Evolutionary conservation across 768 basidiomycete species (phyloP).

Genomic region (Lenzites betulinus): DNA sequence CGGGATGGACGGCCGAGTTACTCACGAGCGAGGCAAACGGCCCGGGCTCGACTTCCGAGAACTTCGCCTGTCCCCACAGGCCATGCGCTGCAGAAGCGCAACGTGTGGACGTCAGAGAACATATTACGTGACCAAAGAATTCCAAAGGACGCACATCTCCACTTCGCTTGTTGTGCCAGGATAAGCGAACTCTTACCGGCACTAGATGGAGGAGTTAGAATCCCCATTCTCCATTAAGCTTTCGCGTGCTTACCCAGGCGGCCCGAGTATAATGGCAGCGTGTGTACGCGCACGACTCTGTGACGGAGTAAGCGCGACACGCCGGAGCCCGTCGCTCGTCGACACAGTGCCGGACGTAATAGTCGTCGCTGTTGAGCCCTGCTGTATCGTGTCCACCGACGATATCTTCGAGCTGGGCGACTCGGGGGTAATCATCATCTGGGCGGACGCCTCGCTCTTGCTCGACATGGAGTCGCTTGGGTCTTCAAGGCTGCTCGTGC

Average conservation of each 20-base stretch:
- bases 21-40: conserved; percentile 68
- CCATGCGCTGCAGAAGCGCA: conserved; percentile 46
- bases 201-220: conserved; percentile 31
- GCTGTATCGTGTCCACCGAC: conserved; percentile 7
- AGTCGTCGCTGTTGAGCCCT: conserved; percentile 20
- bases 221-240: neutral
- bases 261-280: conserved; percentile 61
- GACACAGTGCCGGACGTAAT: conserved; percentile 37
- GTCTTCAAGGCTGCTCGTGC: conserved; percentile 19
- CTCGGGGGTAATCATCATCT: conserved; percentile 18
- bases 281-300: conserved; percentile 51
- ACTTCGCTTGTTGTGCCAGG: conserved; percentile 68
- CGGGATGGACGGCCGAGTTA: neutral
- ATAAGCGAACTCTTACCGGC: conserved; percentile 79
- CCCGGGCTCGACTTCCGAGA: conserved; percentile 62
- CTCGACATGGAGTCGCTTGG: conserved; percentile 44
- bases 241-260: conserved; percentile 53
- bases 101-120: neutral
- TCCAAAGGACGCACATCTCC: conserved; percentile 52
- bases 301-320: conserved; percentile 46
- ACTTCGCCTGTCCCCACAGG: conserved; percentile 78
- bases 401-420: conserved; percentile 25
- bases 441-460: conserved; percentile 33
- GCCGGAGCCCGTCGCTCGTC: conserved; percentile 46
- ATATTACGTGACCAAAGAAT: neutral